Conservation (phyloP, 176 grass and related monocot genomes). For the Leersia perrieri region DNA sequence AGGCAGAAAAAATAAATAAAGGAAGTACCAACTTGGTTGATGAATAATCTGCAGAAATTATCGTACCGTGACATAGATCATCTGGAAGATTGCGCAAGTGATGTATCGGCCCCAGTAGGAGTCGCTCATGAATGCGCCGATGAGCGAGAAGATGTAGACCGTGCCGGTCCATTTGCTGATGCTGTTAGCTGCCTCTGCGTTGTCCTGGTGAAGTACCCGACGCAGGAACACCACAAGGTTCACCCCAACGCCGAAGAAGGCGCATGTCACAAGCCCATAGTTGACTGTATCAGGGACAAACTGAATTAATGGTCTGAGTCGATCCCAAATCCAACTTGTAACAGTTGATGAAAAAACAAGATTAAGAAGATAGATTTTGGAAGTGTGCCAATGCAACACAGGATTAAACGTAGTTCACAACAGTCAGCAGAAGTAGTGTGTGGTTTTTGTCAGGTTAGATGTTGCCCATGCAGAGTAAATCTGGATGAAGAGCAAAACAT, state of each 20-base stretch:
- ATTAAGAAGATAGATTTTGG: neutral
- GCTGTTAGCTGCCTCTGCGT: constrained; percentile 70
- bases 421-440: neutral
- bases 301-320: neutral
- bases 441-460: neutral
- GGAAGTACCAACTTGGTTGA: too few relatives aligned
- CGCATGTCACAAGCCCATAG: constrained; percentile 69
- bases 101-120: constrained; percentile 88
- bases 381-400: neutral
- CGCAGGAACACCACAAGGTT: constrained; percentile 86
- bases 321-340: neutral
- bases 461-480: neutral
- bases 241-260: constrained; percentile 90
- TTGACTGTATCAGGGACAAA: constrained; percentile 50
- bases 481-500: constrained; percentile 4
- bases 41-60: neutral
- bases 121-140: constrained; percentile 86
- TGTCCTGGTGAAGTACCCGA: constrained; percentile 62
- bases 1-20: neutral
- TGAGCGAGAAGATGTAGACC: constrained; percentile 82
- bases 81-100: constrained; percentile 78
- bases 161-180: constrained; percentile 94
- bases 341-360: neutral
- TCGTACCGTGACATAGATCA: constrained; percentile 70
- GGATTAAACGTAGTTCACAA: neutral